These are phyloP conservation scores for Aspergillus funiculosus DNA, from an alignment of 495 filamentous ascomycete species.

Conservation along the genomic window DNA sequence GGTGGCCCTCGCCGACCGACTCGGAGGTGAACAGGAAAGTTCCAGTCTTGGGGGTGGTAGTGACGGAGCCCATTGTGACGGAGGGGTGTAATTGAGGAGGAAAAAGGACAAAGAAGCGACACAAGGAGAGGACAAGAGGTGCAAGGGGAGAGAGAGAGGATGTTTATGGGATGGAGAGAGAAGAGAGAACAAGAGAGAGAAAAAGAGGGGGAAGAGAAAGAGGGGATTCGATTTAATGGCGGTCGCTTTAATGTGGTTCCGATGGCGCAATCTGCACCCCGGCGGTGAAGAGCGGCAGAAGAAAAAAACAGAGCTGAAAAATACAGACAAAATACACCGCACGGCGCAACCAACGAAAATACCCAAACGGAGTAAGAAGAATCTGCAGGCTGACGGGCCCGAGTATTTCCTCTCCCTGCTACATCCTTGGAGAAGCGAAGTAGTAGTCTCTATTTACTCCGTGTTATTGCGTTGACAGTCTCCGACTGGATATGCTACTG, in stretches of 20 bases:
- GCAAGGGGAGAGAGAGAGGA: constrained; percentile 23
- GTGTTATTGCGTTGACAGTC: too few species aligned
- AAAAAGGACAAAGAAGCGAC: constrained; percentile 17
- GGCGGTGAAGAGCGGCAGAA: constrained; percentile 19
- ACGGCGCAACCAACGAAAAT: too few species aligned
- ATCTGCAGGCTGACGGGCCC: not conserved
- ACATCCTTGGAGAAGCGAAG: not conserved
- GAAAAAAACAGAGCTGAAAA: constrained; percentile 4
- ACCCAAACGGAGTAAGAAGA: not conserved
- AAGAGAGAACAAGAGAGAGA: constrained; percentile 18
- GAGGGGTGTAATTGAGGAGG: constrained; percentile 18
- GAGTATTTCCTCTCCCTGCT: not conserved
- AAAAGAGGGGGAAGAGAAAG: constrained; percentile 22
- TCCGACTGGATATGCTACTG: too few species aligned
- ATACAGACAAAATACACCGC: not conserved
- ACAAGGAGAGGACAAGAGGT: constrained; percentile 15
- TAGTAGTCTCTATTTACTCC: too few species aligned
- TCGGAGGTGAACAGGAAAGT: constrained; percentile 99
- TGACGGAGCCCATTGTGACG: constrained; percentile 53
- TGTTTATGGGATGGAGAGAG: constrained; percentile 19
- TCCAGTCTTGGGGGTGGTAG: constrained; percentile 54
- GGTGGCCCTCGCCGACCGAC: constrained; percentile 96
- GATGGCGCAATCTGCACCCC: constrained; percentile 24
- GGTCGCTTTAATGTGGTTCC: constrained; percentile 26
- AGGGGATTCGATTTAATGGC: constrained; percentile 13